Percentiles rank a stretch among this genome's conserved stretches.
Evolutionary conservation across 106 monocot species (phyloP).

Genomic region (Triglochin maritima): DNA sequence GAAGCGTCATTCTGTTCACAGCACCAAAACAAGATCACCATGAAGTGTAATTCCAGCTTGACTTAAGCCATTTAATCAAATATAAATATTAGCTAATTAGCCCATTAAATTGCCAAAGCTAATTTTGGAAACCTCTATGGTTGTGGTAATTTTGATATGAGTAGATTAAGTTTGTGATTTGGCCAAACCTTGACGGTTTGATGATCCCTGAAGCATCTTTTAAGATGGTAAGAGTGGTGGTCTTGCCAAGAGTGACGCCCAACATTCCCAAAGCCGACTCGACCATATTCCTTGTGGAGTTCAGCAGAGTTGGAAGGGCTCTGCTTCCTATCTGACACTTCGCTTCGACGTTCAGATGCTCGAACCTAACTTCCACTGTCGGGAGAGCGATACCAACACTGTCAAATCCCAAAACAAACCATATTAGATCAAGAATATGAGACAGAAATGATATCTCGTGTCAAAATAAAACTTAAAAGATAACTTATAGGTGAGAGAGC

Average conservation of each 20-base stretch:
- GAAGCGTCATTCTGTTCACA: slow-evolving; percentile 49
- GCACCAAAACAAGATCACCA: not conserved
- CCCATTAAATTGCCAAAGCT: too few species aligned
- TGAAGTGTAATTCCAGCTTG: too few species aligned
- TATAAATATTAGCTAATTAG: too few species aligned
- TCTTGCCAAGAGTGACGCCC: slow-evolving; percentile 21
- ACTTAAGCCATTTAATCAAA: too few species aligned
- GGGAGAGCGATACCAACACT: slow-evolving; percentile 47
- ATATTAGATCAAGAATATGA: too few species aligned
- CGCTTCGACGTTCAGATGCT: slow-evolving; percentile 35
- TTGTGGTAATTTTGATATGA: not conserved
- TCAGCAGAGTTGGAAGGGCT: slow-evolving; percentile 52
- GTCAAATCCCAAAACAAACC: not conserved
- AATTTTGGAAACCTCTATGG: too few species aligned
- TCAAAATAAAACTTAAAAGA: not conserved
- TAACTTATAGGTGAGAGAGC: too few species aligned
- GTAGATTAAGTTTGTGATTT: not conserved
- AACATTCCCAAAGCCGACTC: slow-evolving; percentile 27
- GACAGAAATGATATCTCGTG: not conserved
- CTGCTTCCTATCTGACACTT: slow-evolving; percentile 47
- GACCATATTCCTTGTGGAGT: slow-evolving; percentile 24
- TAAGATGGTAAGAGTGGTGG: slow-evolving; percentile 42
- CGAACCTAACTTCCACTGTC: slow-evolving; percentile 54
- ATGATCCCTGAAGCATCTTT: slow-evolving; percentile 51
- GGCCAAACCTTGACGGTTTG: slow-evolving; percentile 31